Conservation (phyloP, 352 stramenopile species). For the Pythium chondricola region DNA sequence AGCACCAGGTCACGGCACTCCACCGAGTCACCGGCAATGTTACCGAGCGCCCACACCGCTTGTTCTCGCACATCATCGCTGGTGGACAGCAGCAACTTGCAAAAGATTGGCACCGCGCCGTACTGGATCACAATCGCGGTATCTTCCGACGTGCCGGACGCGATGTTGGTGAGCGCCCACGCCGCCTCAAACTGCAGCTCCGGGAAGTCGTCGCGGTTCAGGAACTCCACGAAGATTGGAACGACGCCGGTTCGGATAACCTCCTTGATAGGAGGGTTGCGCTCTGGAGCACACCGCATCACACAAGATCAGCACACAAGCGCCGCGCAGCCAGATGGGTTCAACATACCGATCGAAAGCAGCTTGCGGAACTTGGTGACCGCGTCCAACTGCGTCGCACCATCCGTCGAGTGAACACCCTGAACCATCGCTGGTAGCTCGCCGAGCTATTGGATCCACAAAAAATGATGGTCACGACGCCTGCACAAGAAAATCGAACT, state of each 20-base stretch:
- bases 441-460: conserved; percentile 66
- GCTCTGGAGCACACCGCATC: conserved; percentile 69
- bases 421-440: conserved; percentile 93
- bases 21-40: conserved; percentile 98
- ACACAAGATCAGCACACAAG: neutral
- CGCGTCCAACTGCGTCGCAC: conserved; percentile 90
- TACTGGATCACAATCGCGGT: conserved; percentile 97
- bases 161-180: conserved; percentile 99
- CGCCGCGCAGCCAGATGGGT: conserved; percentile 8
- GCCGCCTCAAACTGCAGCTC: conserved; percentile 97
- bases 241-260: conserved; percentile 98
- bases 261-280: conserved; percentile 98
- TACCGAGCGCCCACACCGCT: conserved; percentile 97
- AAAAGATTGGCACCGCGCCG: conserved; percentile 97
- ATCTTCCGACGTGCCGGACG: conserved; percentile 96
- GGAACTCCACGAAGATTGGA: conserved; percentile 97
- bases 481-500: conserved; percentile 9
- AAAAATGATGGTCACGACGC: neutral
- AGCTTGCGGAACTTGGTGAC: conserved; percentile 98
- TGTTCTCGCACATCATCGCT: conserved; percentile 97
- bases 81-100: conserved; percentile 91
- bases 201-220: conserved; percentile 92
- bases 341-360: conserved; percentile 90
- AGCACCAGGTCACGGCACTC: conserved; percentile 96
- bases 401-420: conserved; percentile 90